Percentiles rank a stretch among this genome's conserved stretches.
Evolutionary conservation across 768 basidiomycete species (phyloP).

Genomic region (Leccinum fibrillosum): DNA sequence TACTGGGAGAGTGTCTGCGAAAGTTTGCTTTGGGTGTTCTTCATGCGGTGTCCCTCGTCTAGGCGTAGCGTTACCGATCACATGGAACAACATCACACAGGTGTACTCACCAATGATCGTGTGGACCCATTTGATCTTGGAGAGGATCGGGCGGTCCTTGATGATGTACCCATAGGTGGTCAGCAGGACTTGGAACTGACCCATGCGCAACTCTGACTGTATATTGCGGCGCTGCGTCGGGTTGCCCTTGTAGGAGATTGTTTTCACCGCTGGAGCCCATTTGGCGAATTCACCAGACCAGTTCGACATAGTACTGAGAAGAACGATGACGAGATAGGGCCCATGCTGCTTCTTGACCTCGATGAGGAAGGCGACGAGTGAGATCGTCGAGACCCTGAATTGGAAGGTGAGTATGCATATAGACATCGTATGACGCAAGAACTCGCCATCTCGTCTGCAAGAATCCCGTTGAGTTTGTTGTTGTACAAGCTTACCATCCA

Average conservation of each 20-base stretch:
- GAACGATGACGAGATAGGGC: conserved; percentile 93
- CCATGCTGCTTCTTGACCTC: conserved; percentile 88
- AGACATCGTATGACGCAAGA: background rate
- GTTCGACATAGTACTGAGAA: conserved; percentile 94
- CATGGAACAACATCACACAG: background rate
- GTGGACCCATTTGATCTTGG: conserved; percentile 93
- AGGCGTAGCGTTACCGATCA: conserved; percentile 1
- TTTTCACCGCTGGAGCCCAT: conserved; percentile 84
- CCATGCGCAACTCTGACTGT: conserved; percentile 71
- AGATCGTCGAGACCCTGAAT: conserved; percentile 90
- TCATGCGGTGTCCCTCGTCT: conserved; percentile 99
- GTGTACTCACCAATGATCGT: conserved; percentile 82
- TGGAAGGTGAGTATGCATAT: conserved; percentile 9
- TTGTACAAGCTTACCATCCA: conserved; percentile 99
- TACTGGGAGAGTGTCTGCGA: conserved; percentile 86
- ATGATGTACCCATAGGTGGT: conserved; percentile 98
- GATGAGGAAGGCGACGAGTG: conserved; percentile 91
- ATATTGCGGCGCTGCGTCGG: conserved; percentile 76
- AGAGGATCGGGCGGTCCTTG: conserved; percentile 85
- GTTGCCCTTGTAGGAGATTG: conserved; percentile 88
- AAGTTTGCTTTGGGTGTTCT: conserved; percentile 90
- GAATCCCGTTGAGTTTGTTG: conserved; percentile 90
- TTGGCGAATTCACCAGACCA: conserved; percentile 97
- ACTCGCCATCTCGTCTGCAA: conserved; percentile 90
- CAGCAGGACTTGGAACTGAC: conserved; percentile 86